A percentile compares a stretch with the other conserved stretches of the same genome.
These are phyloP conservation scores for Phytophthora meadii DNA, from an alignment of 352 stramenopile genomes.

Conservation along the genomic window DNA sequence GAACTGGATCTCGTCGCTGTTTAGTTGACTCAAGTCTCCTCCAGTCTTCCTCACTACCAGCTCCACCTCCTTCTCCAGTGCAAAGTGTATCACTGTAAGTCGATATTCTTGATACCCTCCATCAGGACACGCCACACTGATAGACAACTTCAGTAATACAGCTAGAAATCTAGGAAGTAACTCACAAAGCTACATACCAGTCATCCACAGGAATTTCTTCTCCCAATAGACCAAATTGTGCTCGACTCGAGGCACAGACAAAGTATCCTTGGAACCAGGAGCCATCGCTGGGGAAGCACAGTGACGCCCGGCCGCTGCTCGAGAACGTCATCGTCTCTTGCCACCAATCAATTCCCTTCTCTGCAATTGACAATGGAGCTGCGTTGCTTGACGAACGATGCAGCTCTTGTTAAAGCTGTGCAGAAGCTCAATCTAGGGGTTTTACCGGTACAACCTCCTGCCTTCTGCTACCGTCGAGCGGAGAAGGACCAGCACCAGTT, in stretches of 20 bases:
- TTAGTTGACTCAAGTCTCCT: slow-evolving; percentile 62
- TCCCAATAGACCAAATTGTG: slow-evolving; percentile 65
- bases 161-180: too few species aligned
- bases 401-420: slow-evolving; percentile 52
- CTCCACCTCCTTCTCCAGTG: slow-evolving; percentile 41
- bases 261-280: slow-evolving; percentile 80
- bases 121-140: slow-evolving; percentile 59
- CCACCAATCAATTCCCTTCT: slow-evolving; percentile 21
- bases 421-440: slow-evolving; percentile 76
- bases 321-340: slow-evolving; percentile 38
- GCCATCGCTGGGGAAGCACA: slow-evolving; percentile 64
- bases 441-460: slow-evolving; percentile 67
- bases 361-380: slow-evolving; percentile 36
- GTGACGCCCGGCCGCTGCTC: slow-evolving; percentile 47
- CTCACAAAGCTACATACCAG: slow-evolving; percentile 33
- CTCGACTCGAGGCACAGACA: slow-evolving; percentile 38
- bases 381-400: slow-evolving; percentile 48
- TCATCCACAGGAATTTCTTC: slow-evolving; percentile 71
- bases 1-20: slow-evolving; percentile 55
- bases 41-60: slow-evolving; percentile 66
- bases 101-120: slow-evolving; percentile 73
- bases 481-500: slow-evolving; percentile 47
- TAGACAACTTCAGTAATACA: neutral
- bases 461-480: slow-evolving; percentile 71
- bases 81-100: slow-evolving; percentile 69